phyloP scores from a whole-genome alignment of 164 flowering plant species.

The Aristolochia fimbriata region DNA sequence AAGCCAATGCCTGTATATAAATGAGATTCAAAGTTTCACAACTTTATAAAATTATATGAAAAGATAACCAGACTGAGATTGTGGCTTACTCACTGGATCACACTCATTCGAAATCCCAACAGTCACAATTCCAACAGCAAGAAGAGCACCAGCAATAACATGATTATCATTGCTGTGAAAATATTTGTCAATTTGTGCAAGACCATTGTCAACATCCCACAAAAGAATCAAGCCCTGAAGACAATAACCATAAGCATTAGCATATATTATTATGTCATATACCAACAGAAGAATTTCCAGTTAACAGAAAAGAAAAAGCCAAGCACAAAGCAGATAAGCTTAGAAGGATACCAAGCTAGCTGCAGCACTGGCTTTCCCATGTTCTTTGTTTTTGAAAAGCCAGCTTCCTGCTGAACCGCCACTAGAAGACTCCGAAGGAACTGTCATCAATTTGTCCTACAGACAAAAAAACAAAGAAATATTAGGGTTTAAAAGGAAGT shows the following conservation, averaged over 20 bases:
- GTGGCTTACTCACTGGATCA: conserved; percentile 69
- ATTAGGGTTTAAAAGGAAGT: not conserved
- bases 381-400: conserved; percentile 98
- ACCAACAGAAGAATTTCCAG: too few species aligned
- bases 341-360: conserved; percentile 75
- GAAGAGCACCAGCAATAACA: conserved; percentile 78
- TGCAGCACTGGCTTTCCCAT: conserved; percentile 98
- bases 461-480: conserved; percentile 4
- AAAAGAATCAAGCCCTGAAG: conserved; percentile 81
- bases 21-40: not conserved
- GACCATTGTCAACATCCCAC: conserved; percentile 98
- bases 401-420: conserved; percentile 74
- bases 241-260: too few species aligned
- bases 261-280: too few species aligned
- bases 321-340: not conserved
- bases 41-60: not conserved
- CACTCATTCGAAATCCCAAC: conserved; percentile 74
- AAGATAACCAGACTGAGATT: not conserved
- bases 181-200: conserved; percentile 85
- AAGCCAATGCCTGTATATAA: conserved; percentile 72
- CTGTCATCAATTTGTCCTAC: conserved; percentile 97
- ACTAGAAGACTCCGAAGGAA: conserved; percentile 61
- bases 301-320: not conserved
- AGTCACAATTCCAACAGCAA: conserved; percentile 94
- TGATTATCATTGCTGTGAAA: conserved; percentile 82